Base-by-base conservation (phyloP, 352 stramenopile species). In the Achlya hypogyna region DNA sequence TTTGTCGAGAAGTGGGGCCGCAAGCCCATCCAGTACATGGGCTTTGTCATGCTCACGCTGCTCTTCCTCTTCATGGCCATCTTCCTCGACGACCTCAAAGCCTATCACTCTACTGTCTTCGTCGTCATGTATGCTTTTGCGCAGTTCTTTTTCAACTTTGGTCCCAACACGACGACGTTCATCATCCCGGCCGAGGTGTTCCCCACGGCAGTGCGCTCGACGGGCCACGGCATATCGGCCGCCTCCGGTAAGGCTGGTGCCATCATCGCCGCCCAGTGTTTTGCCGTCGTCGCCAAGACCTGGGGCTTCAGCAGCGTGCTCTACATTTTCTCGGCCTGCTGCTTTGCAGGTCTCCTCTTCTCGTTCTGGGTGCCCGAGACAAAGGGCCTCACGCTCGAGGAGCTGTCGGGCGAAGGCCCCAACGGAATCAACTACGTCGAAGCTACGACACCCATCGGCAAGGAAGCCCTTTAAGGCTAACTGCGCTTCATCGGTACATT, bases 121-220 rank as follows among this genome's bases (percentile, higher is more conserved):
- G 73, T 83, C 27, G 71, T 81, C 62, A 77, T 83, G 62, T 79
- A 82, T 70, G 62, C 72, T 53, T 78, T 86, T 58, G 74, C 77
- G 52, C 74, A 82, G 64, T 82, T 85, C 69, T 82, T 81, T 59
- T 82, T 82, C 70, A 82, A 86, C 67, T 87, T 91, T 68, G 80
- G 81, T 1, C 81, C 82, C 47, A 88, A 88, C 70, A 72, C 78
- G 43, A 94, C 87, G 18, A 96, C 87, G 18, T 96, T 94, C 74
- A 81, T 96, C 56, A 88, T 94, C 64, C 84, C 87, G 0, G 79
- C 85, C 4, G 87, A 94, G 70, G 75, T 91, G 2, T 93, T 94
- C 70, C 85, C 84, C 1, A 94, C 85, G 32, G 77, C 86, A 43
- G 78, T 91, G 70, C 75, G 87, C 40, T 93, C 84, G 5, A 85